These are phyloP conservation scores for Ceratocystis ficicola DNA, from an alignment of 2,329 filamentous ascomycete genomes.

Conservation along the genomic window DNA sequence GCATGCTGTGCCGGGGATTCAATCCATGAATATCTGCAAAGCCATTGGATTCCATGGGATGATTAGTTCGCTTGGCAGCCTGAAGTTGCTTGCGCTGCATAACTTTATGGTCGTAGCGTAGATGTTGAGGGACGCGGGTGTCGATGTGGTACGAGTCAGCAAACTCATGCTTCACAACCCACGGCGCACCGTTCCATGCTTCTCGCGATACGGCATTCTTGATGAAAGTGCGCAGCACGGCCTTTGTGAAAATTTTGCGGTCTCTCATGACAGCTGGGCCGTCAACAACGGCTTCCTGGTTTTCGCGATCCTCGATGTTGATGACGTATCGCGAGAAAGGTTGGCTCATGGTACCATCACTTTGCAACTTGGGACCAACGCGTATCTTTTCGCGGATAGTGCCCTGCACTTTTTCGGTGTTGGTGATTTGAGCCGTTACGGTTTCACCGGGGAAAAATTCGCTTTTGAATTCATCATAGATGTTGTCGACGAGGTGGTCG, in stretches of 20 bases:
- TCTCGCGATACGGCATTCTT: constrained; percentile 89
- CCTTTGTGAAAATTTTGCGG: constrained; percentile 85
- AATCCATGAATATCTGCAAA: constrained; percentile 23
- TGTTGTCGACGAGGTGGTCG: constrained; percentile 60
- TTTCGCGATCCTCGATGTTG: constrained; percentile 53
- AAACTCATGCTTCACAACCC: constrained; percentile 80
- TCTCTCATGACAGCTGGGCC: constrained; percentile 75
- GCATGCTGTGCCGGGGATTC: constrained; percentile 28
- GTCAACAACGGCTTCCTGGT: constrained; percentile 65
- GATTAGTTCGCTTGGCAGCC: constrained; percentile 49
- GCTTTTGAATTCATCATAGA: constrained; percentile 68
- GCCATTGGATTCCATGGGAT: constrained; percentile 35
- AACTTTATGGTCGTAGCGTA: constrained; percentile 69
- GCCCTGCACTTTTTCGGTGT: constrained; percentile 58
- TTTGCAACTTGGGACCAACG: constrained; percentile 49
- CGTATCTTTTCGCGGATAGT: constrained; percentile 75
- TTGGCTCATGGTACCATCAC: constrained; percentile 57
- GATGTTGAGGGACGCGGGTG: constrained; percentile 69
- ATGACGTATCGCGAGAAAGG: constrained; percentile 74
- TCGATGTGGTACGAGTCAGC: constrained; percentile 77
- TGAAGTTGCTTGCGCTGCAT: constrained; percentile 63
- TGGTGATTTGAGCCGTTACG: constrained; percentile 59
- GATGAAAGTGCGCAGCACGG: constrained; percentile 83
- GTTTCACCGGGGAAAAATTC: constrained; percentile 86
- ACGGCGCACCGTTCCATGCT: constrained; percentile 90